A percentile compares a stretch with the other conserved stretches of the same genome.
Conservation (phyloP, 148 eudicot genomes). For the Silene conica region DNA sequence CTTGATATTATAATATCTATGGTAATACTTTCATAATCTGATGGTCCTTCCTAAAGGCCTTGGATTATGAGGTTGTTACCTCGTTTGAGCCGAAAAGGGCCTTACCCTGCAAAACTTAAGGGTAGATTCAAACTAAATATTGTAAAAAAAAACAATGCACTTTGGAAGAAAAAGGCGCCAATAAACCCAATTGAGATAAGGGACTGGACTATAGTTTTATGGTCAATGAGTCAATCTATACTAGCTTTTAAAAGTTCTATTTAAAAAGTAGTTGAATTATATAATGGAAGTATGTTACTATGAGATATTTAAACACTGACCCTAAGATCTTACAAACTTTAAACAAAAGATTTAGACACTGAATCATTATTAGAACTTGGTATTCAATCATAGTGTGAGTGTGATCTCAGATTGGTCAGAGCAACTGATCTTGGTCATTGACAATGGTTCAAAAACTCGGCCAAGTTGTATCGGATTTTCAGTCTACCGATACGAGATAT, state of each 20-base stretch:
- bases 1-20: too few species aligned
- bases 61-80: too few species aligned
- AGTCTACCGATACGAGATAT: too few species aligned
- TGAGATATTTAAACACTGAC: background rate
- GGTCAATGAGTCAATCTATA: background rate
- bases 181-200: background rate
- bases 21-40: too few species aligned
- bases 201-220: background rate
- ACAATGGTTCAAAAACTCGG: too few species aligned
- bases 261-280: background rate
- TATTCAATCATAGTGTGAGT: background rate
- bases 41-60: too few species aligned
- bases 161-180: background rate
- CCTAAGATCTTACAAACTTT: slow-evolving; percentile 1
- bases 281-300: background rate
- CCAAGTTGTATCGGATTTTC: too few species aligned
- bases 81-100: too few species aligned
- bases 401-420: background rate
- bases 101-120: background rate
- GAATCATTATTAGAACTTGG: background rate
- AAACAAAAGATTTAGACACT: background rate
- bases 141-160: background rate
- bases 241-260: background rate
- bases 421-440: background rate
- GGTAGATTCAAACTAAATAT: background rate